A percentile compares a stretch with the other conserved stretches of the same genome.
Evolutionary conservation across 1,284 basidiomycete species (phyloP).

Genomic region (Vanrija sp.): DNA sequence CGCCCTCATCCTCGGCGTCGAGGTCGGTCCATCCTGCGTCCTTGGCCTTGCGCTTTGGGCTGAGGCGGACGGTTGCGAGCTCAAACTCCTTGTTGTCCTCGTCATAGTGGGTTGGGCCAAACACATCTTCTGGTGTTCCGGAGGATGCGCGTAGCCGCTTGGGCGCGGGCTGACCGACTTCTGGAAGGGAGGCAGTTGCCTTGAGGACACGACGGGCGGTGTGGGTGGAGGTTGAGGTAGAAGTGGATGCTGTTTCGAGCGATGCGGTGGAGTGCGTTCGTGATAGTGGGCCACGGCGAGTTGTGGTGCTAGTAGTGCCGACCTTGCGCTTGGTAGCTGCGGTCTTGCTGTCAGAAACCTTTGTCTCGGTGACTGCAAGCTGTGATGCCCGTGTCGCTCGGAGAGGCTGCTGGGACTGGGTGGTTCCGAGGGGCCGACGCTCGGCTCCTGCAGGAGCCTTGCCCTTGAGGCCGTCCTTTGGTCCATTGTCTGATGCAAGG

Average conservation of each 20-base stretch:
- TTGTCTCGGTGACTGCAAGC: not conserved
- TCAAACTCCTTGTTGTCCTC: slow-evolving; percentile 33
- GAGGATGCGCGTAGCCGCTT: slow-evolving; percentile 41
- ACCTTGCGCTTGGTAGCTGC: slow-evolving; percentile 30
- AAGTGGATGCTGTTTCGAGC: slow-evolving; percentile 5
- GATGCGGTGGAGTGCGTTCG: not conserved
- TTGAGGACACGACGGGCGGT: slow-evolving; percentile 9
- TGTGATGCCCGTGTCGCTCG: slow-evolving; percentile 5
- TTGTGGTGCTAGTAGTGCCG: slow-evolving; percentile 7
- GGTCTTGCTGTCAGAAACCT: slow-evolving; percentile 16
- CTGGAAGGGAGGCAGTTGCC: slow-evolving; percentile 20
- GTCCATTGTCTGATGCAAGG: slow-evolving; percentile 21
- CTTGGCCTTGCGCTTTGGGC: slow-evolving; percentile 41
- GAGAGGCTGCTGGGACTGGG: slow-evolving; percentile 8
- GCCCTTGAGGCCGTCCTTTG: slow-evolving; percentile 13
- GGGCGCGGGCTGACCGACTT: slow-evolving; percentile 24
- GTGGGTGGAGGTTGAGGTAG: slow-evolving; percentile 10
- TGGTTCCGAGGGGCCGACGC: slow-evolving; percentile 25
- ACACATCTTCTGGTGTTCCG: slow-evolving; percentile 29
- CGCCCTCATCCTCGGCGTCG: slow-evolving; percentile 88
- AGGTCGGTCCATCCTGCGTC: slow-evolving; percentile 72
- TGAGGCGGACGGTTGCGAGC: not conserved
- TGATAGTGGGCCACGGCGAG: slow-evolving; percentile 6
- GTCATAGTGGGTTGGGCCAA: slow-evolving; percentile 32
- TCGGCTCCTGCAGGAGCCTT: slow-evolving; percentile 13